These are phyloP conservation scores for Pyrenopolyporus hunteri DNA, from an alignment of 495 filamentous ascomycete species.

Conservation along the genomic window DNA sequence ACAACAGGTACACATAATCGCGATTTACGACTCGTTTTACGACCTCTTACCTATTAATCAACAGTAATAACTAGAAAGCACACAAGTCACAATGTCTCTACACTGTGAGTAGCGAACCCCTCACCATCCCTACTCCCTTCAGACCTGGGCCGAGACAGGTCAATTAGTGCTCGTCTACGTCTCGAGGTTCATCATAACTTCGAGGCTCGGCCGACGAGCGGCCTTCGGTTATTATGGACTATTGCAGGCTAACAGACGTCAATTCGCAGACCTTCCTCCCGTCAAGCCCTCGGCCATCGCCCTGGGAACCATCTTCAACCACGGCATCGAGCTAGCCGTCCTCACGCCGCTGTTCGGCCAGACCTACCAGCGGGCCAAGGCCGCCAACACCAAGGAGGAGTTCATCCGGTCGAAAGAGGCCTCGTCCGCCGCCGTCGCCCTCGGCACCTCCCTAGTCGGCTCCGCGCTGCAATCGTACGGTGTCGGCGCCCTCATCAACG, in stretches of 20 bases:
- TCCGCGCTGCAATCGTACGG: constrained; percentile 92
- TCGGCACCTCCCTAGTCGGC: constrained; percentile 87
- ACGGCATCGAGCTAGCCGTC: constrained; percentile 68
- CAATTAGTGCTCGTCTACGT: background rate
- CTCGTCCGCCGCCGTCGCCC: constrained; percentile 81
- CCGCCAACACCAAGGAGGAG: constrained; percentile 93
- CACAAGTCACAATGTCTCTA: constrained; percentile 60
- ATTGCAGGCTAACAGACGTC: background rate
- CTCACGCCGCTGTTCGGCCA: constrained; percentile 91
- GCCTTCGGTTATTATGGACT: background rate
- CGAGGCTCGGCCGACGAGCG: background rate
- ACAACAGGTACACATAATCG: background rate
- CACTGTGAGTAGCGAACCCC: constrained; percentile 55
- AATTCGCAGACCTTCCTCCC: constrained; percentile 76
- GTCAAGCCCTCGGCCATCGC: constrained; percentile 99
- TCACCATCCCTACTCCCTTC: background rate
- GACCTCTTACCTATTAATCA: background rate
- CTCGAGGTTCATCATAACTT: background rate
- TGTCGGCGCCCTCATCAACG: constrained; percentile 93
- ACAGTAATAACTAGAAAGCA: constrained; percentile 16
- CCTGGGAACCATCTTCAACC: constrained; percentile 93
- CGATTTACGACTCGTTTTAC: background rate
- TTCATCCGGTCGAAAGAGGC: constrained; percentile 94
- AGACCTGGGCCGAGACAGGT: background rate
- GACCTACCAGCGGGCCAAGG: constrained; percentile 91